phyloP scores from a whole-genome alignment of 495 filamentous ascomycete genomes.

The Chaetomidium leptoderma region DNA sequence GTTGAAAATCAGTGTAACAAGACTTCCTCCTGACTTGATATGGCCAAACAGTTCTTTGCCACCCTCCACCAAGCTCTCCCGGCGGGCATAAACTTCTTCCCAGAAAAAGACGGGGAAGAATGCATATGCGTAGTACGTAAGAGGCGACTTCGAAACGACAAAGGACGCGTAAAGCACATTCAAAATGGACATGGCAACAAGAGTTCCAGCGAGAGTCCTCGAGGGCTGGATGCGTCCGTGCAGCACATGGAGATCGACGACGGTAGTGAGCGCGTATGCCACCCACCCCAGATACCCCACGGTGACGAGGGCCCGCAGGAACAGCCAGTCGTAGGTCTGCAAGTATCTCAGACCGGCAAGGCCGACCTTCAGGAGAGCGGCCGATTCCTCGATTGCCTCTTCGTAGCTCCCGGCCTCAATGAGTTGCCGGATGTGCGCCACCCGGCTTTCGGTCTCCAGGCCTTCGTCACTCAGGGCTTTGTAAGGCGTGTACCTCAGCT shows the following conservation, averaged over 20 bases:
- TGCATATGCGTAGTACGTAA: constrained; percentile 87
- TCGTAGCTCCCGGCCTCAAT: constrained; percentile 65
- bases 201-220: constrained; percentile 55
- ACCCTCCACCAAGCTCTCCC: constrained; percentile 64
- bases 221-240: constrained; percentile 64
- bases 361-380: constrained; percentile 68
- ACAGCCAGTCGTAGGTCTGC: constrained; percentile 96
- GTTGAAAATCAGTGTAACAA: constrained; percentile 58
- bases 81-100: constrained; percentile 87
- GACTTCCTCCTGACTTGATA: constrained; percentile 53
- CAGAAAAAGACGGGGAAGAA: constrained; percentile 92
- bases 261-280: constrained; percentile 85
- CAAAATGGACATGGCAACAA: constrained; percentile 72
- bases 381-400: constrained; percentile 69
- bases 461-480: constrained; percentile 54
- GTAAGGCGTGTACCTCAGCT: constrained; percentile 75
- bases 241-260: constrained; percentile 85
- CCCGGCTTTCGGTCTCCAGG: constrained; percentile 61
- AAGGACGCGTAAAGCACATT: constrained; percentile 74
- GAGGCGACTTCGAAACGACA: constrained; percentile 69
- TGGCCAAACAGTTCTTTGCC: constrained; percentile 64
- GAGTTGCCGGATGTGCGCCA: constrained; percentile 59
- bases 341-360: constrained; percentile 87
- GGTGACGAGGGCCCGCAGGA: constrained; percentile 86
- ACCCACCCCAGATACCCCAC: constrained; percentile 97